phyloP scores from a whole-genome alignment of 139 green algal species.

The Chloropicon primus region DNA sequence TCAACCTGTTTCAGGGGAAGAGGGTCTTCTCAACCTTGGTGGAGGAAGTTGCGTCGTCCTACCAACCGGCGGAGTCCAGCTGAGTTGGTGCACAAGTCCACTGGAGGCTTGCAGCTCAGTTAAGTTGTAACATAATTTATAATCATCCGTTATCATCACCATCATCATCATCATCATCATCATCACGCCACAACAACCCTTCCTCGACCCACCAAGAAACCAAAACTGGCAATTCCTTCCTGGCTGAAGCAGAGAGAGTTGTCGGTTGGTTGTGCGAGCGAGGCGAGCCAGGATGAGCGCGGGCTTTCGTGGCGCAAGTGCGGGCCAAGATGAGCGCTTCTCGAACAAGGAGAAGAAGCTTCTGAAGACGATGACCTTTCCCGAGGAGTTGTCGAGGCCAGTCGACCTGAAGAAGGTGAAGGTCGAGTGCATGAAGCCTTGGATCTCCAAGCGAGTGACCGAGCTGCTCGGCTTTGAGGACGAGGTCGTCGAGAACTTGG shows the following conservation, averaged over 20 bases:
- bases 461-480: constrained; percentile 87
- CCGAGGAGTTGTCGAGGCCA: constrained; percentile 55
- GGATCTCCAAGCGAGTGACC: constrained; percentile 80
- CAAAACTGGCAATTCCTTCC: too few relatives aligned
- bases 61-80: too few relatives aligned
- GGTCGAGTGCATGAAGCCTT: constrained; percentile 80
- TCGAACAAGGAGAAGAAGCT: constrained; percentile 62
- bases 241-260: too few relatives aligned
- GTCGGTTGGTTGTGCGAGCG: too few relatives aligned
- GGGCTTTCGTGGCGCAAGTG: constrained; percentile 36
- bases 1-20: constrained; percentile 73
- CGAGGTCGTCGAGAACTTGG: constrained; percentile 83
- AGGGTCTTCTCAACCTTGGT: constrained; percentile 61
- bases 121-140: too few relatives aligned
- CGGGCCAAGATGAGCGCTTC: constrained; percentile 55
- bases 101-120: too few relatives aligned
- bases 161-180: too few relatives aligned
- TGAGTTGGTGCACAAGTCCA: too few relatives aligned
- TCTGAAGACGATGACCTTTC: constrained; percentile 57
- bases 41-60: constrained; percentile 29
- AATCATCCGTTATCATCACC: too few relatives aligned
- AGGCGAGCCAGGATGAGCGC: constrained; percentile 19
- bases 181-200: too few relatives aligned
- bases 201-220: too few relatives aligned
- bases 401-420: constrained; percentile 70